Base-by-base conservation (phyloP, 495 filamentous ascomycete species). In the Viridothelium virens region DNA sequence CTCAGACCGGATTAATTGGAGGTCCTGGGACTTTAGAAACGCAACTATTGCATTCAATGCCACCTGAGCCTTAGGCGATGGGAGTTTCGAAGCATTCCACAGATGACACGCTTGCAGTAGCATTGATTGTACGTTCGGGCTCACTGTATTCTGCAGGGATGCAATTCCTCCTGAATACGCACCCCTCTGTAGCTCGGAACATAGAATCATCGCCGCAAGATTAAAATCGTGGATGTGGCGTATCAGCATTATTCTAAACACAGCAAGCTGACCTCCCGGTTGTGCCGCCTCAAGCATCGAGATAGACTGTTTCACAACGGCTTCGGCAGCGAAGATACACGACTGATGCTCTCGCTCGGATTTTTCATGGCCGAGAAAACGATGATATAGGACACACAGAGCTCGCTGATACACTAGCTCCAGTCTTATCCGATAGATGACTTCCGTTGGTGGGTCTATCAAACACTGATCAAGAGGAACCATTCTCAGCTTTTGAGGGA, bases 181-280 rank as follows among this genome's bases (percentile, higher is more conserved):
- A 18, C 0, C 7, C 5, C 48, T 64, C 46, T 67, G 44, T 18
- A 39, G 4, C 18, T 63, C 2, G 7, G 61, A 64, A 53, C 65
- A 67, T 25, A 67, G 34, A 12, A 67, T 37, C 59, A 67, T 67
- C 16, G 65, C 65, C 9, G 65, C 61, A 61, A 67, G 65, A 36
- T 67, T 67, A 41, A 67, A 67, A n/a, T 67, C 65, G 5, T 67
- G 65, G n/a, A 67, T 50, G 65, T 47, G 47, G 0, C 37, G 61
- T 33, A 33, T 11, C 38, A 67, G 31, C 37, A 67, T 63, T 16
- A 48, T 31, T 11, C 33, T 61, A 0, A 46, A 7, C 33, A 38
- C 16, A n/a, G 16, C 38, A 11, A 67, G 37, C 10, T 53, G 14
- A 38, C 61, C 61, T 44, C 65, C 65, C 6, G 41, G 33, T 37